phyloP scores from a whole-genome alignment of 805 yeast genomes.

The Danielozyma ontarioensis region DNA sequence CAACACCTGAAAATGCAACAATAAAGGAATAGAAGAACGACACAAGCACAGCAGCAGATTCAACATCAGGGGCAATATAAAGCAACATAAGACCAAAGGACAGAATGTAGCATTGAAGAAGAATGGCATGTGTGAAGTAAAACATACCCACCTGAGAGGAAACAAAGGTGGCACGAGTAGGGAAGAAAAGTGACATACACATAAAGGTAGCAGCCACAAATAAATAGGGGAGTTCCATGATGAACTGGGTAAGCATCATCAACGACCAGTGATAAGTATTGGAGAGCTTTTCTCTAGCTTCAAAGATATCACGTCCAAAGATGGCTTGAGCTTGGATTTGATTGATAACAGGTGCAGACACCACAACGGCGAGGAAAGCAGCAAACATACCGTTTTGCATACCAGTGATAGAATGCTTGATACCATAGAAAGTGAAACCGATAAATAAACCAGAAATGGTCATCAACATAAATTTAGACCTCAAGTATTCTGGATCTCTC shows the following conservation, averaged over 20 bases:
- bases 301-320: slow-evolving; percentile 55
- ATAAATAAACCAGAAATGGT: slow-evolving; percentile 39
- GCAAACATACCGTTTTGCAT: slow-evolving; percentile 45
- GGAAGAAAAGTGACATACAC: slow-evolving; percentile 39
- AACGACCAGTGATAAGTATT: slow-evolving; percentile 72
- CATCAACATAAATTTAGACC: slow-evolving; percentile 13
- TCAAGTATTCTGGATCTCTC: slow-evolving; percentile 12
- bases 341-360: slow-evolving; percentile 54
- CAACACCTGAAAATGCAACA: slow-evolving; percentile 58
- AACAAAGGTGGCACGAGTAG: slow-evolving; percentile 13
- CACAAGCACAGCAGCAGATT: slow-evolving; percentile 58
- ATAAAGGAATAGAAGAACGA: slow-evolving; percentile 53
- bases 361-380: slow-evolving; percentile 52
- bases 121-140: slow-evolving; percentile 41
- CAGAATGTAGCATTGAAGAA: slow-evolving; percentile 35
- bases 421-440: slow-evolving; percentile 30
- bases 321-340: slow-evolving; percentile 61
- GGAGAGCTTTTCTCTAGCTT: slow-evolving; percentile 65
- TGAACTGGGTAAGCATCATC: slow-evolving; percentile 47
- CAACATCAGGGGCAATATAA: slow-evolving; percentile 59
- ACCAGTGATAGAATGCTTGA: slow-evolving; percentile 18
- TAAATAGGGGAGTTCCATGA: slow-evolving; percentile 59
- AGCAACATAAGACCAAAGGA: slow-evolving; percentile 48
- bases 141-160: slow-evolving; percentile 31
- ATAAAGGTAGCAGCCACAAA: slow-evolving; percentile 20